phyloP scores from a whole-genome alignment of 1,284 basidiomycete genomes.

The Porphyrellus sp. region DNA sequence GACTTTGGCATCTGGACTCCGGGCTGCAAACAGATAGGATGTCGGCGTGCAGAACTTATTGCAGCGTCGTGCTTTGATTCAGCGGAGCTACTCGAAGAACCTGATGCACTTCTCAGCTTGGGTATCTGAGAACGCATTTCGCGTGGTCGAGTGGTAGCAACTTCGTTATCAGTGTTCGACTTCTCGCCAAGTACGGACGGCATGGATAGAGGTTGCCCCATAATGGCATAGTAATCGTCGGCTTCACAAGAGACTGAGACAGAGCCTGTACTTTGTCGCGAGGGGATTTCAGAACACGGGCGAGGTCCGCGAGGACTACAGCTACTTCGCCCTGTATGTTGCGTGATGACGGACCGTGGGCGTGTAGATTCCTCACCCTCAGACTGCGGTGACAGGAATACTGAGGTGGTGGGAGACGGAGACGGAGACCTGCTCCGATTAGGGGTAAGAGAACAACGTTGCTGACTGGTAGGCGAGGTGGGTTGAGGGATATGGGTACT shows the following conservation, averaged over 20 bases:
- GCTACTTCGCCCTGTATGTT: conserved; percentile 19
- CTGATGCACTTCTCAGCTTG: conserved; percentile 28
- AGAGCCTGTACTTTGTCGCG: conserved; percentile 12
- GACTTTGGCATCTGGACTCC: background rate
- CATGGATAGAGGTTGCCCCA: background rate
- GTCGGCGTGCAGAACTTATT: conserved; percentile 2
- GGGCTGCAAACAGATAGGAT: conserved; percentile 10
- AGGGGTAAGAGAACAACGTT: conserved; percentile 15
- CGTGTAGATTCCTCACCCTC: conserved; percentile 2
- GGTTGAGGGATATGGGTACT: conserved; percentile 21
- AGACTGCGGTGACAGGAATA: background rate
- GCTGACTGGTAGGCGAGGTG: conserved; percentile 13
- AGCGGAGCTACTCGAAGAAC: conserved; percentile 26
- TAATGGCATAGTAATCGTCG: background rate
- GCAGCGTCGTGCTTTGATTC: conserved; percentile 11
- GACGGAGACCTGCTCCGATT: conserved; percentile 12
- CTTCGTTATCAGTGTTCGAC: conserved; percentile 14
- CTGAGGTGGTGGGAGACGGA: conserved; percentile 4
- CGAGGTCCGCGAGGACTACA: conserved; percentile 18
- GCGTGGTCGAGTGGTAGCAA: conserved; percentile 7
- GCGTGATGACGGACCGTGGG: background rate
- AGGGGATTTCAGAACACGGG: conserved; percentile 14
- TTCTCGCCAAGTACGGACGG: conserved; percentile 16
- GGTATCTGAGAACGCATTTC: conserved; percentile 29
- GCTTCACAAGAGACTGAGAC: conserved; percentile 3